phyloP scores from a whole-genome alignment of 257 asterid genomes.

The Solanum gracilifrons region DNA sequence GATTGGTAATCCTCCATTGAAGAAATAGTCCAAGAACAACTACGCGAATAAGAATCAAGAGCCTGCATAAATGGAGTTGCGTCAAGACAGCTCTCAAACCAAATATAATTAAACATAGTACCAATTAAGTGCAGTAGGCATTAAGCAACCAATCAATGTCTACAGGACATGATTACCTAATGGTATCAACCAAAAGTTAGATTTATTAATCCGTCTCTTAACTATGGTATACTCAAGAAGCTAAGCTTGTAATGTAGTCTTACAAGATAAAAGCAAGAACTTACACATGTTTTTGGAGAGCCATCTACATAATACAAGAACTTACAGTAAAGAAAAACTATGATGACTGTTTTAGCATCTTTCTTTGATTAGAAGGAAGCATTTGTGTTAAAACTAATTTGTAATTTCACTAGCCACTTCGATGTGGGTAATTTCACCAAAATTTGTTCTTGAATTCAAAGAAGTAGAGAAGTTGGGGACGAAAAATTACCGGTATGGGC shows the following conservation, averaged over 20 bases:
- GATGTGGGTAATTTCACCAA: neutral
- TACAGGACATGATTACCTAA: neutral
- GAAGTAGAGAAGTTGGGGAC: neutral
- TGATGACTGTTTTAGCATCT: neutral
- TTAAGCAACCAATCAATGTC: neutral
- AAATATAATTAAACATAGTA: neutral
- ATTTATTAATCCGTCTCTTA: neutral
- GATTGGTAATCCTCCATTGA: constrained; percentile 60
- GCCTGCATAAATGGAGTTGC: constrained; percentile 28
- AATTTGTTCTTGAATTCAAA: neutral
- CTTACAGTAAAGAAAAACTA: neutral
- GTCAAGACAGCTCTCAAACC: neutral
- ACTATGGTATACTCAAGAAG: neutral
- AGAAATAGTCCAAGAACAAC: constrained; percentile 63
- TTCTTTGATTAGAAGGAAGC: neutral
- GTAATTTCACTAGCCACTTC: neutral
- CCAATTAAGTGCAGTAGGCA: neutral
- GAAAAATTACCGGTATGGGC: constrained; percentile 63
- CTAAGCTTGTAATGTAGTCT: neutral
- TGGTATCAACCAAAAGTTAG: neutral
- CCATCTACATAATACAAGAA: neutral
- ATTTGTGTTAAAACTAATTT: neutral
- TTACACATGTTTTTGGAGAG: neutral
- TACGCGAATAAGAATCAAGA: constrained; percentile 61
- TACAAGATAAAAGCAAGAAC: neutral